Conservation (phyloP, 257 asterid species). For the Jasminum sambac region DNA sequence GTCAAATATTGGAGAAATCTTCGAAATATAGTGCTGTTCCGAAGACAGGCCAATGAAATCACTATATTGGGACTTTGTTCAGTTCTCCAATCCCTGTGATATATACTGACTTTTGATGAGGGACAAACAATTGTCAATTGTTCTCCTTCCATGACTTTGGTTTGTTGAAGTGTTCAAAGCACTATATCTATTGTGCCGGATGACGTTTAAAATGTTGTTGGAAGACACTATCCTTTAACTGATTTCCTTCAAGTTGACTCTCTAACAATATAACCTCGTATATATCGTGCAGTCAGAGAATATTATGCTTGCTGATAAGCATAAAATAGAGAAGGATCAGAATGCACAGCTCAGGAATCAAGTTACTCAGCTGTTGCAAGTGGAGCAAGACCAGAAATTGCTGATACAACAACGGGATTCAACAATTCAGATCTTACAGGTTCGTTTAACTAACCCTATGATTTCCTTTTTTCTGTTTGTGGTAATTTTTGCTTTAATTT, state of each 20-base stretch:
- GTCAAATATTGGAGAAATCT: neutral
- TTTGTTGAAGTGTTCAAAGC: neutral
- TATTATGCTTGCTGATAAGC: constrained; percentile 68
- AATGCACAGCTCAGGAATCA: constrained; percentile 73
- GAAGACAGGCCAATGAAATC: neutral
- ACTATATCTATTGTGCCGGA: constrained; percentile 6
- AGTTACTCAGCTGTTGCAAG: constrained; percentile 69
- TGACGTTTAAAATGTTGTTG: constrained; percentile 17
- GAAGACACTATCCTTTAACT: constrained; percentile 16
- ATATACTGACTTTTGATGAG: constrained; percentile 12
- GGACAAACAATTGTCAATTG: constrained; percentile 4
- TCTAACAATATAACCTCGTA: constrained; percentile 27
- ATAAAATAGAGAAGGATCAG: constrained; percentile 85
- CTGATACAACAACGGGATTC: constrained; percentile 77
- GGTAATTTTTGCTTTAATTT: constrained; percentile 15
- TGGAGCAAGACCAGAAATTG: constrained; percentile 78
- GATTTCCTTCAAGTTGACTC: constrained; percentile 22
- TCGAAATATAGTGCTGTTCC: neutral
- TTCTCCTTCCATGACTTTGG: constrained; percentile 11
- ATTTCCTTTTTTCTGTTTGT: constrained; percentile 20
- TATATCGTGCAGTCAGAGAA: constrained; percentile 72
- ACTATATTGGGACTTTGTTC: neutral
- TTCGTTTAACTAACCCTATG: constrained; percentile 23
- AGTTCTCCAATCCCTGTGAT: neutral
- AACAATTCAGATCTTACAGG: constrained; percentile 85